Evolutionary conservation across 257 asterid genomes (phyloP).

Genomic region (Nicotiana noctiflora): DNA sequence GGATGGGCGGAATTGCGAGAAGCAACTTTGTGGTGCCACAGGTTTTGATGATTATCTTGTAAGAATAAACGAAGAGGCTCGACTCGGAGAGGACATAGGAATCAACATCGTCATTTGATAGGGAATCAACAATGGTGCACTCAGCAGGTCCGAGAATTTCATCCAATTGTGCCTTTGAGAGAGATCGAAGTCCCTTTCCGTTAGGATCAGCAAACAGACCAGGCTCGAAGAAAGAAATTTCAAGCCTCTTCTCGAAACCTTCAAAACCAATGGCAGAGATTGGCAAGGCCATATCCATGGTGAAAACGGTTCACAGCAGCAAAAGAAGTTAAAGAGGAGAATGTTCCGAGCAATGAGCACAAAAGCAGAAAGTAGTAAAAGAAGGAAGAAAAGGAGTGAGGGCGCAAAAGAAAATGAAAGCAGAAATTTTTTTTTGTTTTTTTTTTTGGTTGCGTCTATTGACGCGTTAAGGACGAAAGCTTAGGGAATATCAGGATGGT

Average conservation of each 20-base stretch:
- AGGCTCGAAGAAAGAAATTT: conserved; percentile 60
- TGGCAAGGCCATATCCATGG: conserved; percentile 43
- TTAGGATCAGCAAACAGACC: conserved; percentile 69
- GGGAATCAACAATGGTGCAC: conserved; percentile 70
- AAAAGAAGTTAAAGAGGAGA: not conserved
- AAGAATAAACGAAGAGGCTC: conserved; percentile 66
- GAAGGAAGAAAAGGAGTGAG: conserved; percentile 63
- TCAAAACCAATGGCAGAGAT: conserved; percentile 78
- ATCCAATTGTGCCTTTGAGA: conserved; percentile 57
- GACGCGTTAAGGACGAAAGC: conserved; percentile 30
- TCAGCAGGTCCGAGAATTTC: conserved; percentile 73
- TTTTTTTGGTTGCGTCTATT: conserved; percentile 33
- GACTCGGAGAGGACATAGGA: conserved; percentile 87
- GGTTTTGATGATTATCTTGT: conserved; percentile 72
- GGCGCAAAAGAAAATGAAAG: conserved; percentile 3
- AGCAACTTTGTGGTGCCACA: conserved; percentile 81
- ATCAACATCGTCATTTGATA: conserved; percentile 58
- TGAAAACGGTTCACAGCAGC: not conserved
- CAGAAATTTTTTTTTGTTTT: not conserved
- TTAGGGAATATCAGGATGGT: conserved; percentile 69
- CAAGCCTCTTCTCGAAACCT: conserved; percentile 86
- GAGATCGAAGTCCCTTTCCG: conserved; percentile 66
- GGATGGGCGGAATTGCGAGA: conserved; percentile 63
- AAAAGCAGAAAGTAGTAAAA: conserved; percentile 26
- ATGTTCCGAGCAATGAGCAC: conserved; percentile 10